Evolutionary conservation across 2,329 filamentous ascomycete species (phyloP), one percentile per base, ranked within the genome.

Genomic region (Tolypocladium ophioglossoides): DNA sequence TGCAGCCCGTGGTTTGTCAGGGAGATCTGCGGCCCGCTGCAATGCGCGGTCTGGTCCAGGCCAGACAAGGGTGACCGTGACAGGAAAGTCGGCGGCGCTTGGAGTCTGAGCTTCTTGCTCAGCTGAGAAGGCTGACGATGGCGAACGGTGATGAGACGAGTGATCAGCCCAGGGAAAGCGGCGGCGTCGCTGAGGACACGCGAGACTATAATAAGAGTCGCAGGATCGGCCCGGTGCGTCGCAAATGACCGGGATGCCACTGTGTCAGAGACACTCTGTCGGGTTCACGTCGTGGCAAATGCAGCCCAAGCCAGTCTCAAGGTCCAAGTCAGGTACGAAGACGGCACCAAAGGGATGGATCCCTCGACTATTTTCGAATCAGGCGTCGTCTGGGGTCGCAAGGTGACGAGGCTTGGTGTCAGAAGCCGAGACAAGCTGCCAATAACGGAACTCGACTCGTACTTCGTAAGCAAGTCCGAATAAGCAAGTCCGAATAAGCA

Each of bases 21-120:
- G 44, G 16, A 51, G 49, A 51, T 51, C 35, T 51, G 49, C 49
- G 49, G 49, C 35, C 49, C 49, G 49, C 49, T 22, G 49, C 49
- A 39, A 27, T 51, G 48, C 48, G 48, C 34, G 38, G 44, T 48
- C 44, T 27, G 27, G 44, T 32, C 27, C 44, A 34, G 18, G 27
- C 44, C 44, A 32, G 27, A 32, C 44, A 48, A 32, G 44, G 27
- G 18, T 24, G 20, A 32, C 41, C 8, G 41, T 46, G 27, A 47
- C 27, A 32, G 27, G 12, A 16, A 7, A 35, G 14, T 5, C 34
- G 32, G 11, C 24, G 44, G 9, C 24, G 44, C 24, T 32, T 20
- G 44, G 27, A n/a, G 44, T 18, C 24, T 32, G 44, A 32, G 44
- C 27, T 32, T 47, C 44, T 46, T 47, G 16, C 44, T n/a, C 44